Conservation (phyloP, 1,284 basidiomycete species). For the Schizopora paradoxa region DNA sequence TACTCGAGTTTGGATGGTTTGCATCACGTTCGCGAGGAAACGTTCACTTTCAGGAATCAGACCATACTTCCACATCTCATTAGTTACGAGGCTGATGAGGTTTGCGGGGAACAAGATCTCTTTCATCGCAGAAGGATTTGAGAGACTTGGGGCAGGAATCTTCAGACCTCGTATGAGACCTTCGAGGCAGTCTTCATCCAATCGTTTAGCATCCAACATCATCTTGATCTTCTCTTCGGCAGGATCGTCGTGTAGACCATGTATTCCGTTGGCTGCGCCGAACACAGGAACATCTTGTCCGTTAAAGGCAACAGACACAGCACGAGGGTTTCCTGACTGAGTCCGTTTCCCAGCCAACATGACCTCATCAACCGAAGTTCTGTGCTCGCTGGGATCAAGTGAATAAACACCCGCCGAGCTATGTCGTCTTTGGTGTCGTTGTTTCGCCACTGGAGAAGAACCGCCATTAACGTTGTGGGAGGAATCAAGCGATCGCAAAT, state of each 20-base stretch:
- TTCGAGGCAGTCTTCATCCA: slow-evolving; percentile 93
- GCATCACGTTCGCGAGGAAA: slow-evolving; percentile 99
- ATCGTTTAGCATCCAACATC: slow-evolving; percentile 85
- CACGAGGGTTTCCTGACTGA: slow-evolving; percentile 75
- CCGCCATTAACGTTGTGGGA: slow-evolving; percentile 37
- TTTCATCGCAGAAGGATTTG: slow-evolving; percentile 90
- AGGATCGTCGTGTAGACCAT: slow-evolving; percentile 80
- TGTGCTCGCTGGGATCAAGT: slow-evolving; percentile 52
- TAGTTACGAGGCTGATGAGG: slow-evolving; percentile 93
- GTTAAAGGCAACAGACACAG: slow-evolving; percentile 89
- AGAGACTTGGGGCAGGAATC: slow-evolving; percentile 87
- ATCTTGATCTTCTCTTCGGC: slow-evolving; percentile 94
- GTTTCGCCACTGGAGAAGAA: slow-evolving; percentile 27
- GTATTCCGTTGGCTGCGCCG: slow-evolving; percentile 64
- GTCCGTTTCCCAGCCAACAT: slow-evolving; percentile 74
- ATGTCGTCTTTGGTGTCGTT: slow-evolving; percentile 74
- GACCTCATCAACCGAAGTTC: slow-evolving; percentile 73
- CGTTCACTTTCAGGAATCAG: slow-evolving; percentile 96
- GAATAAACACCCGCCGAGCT: slow-evolving; percentile 80
- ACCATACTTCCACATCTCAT: slow-evolving; percentile 99
- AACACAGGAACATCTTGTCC: slow-evolving; percentile 69
- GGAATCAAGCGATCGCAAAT: slow-evolving; percentile 52
- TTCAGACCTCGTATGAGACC: slow-evolving; percentile 90
- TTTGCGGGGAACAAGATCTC: slow-evolving; percentile 99
- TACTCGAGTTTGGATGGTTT: slow-evolving; percentile 94